Conservation (phyloP, 106 monocot genomes). For the Posidonia australis region DNA sequence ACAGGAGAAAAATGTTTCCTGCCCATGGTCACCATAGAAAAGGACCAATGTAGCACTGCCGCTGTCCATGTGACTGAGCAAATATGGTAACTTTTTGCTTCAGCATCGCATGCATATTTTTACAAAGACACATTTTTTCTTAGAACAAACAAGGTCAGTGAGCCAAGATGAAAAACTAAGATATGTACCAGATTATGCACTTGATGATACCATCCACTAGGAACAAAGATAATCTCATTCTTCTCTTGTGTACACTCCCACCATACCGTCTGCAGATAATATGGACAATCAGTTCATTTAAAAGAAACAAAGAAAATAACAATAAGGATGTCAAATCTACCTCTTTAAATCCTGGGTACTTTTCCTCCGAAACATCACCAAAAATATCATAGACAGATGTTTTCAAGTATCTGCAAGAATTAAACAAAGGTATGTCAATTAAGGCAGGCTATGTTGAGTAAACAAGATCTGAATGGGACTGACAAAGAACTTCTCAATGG, state of each 20-base stretch:
- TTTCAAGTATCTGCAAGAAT: constrained; percentile 41
- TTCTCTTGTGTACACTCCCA: constrained; percentile 75
- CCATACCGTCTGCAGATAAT: constrained; percentile 74
- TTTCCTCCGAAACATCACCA: constrained; percentile 53
- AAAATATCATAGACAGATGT: constrained; percentile 64
- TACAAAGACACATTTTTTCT: too few relatives aligned
- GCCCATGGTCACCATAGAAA: too few relatives aligned
- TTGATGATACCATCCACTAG: constrained; percentile 99
- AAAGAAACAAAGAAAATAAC: background rate
- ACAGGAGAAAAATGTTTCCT: too few relatives aligned
- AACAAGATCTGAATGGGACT: too few relatives aligned
- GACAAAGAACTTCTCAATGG: too few relatives aligned
- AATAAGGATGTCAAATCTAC: constrained; percentile 16
- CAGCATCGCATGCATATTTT: too few relatives aligned
- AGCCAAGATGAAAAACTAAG: too few relatives aligned
- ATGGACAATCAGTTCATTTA: background rate
- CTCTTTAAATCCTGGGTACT: constrained; percentile 83
- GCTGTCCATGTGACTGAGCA: too few relatives aligned
- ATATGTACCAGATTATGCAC: constrained; percentile 72
- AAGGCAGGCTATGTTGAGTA: too few relatives aligned
- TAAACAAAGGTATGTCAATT: background rate
- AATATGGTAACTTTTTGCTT: too few relatives aligned
- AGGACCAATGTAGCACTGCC: too few relatives aligned
- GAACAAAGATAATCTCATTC: constrained; percentile 91
- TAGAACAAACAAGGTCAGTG: too few relatives aligned